Conservation (phyloP, 192 early-diverging fungal genomes). For the Umbelopsis isabellina region DNA sequence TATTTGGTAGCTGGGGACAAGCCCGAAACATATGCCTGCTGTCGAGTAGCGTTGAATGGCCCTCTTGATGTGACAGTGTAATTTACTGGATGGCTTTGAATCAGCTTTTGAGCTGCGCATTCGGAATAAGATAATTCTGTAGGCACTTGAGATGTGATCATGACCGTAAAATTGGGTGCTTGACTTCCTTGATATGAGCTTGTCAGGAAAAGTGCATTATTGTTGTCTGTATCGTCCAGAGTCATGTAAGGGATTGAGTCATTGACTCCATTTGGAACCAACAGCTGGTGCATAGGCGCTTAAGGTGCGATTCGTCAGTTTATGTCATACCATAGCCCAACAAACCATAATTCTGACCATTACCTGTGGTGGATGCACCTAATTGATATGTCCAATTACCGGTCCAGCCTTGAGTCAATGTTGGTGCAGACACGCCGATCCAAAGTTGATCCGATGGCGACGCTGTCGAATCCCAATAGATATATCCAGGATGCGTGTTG, state of each 20-base stretch:
- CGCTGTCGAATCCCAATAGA: conserved; percentile 14
- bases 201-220: conserved; percentile 38
- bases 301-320: neutral
- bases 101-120: conserved; percentile 46
- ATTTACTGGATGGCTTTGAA: conserved; percentile 30
- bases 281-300: conserved; percentile 27
- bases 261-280: neutral
- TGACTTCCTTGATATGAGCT: conserved; percentile 21
- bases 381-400: conserved; percentile 44
- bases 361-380: conserved; percentile 36
- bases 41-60: conserved; percentile 32
- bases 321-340: neutral
- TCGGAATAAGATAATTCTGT: conserved; percentile 44
- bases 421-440: conserved; percentile 35
- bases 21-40: conserved; percentile 42
- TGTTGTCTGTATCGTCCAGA: conserved; percentile 41
- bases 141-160: conserved; percentile 34
- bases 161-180: conserved; percentile 25
- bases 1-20: conserved; percentile 45
- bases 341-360: neutral
- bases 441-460: conserved; percentile 25
- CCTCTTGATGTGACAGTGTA: conserved; percentile 41
- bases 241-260: conserved; percentile 6
- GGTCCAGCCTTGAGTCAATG: conserved; percentile 14
- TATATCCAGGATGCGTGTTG: conserved; percentile 21